phyloP scores from a whole-genome alignment of 2,329 filamentous ascomycete species.

The Phoma sp. region DNA sequence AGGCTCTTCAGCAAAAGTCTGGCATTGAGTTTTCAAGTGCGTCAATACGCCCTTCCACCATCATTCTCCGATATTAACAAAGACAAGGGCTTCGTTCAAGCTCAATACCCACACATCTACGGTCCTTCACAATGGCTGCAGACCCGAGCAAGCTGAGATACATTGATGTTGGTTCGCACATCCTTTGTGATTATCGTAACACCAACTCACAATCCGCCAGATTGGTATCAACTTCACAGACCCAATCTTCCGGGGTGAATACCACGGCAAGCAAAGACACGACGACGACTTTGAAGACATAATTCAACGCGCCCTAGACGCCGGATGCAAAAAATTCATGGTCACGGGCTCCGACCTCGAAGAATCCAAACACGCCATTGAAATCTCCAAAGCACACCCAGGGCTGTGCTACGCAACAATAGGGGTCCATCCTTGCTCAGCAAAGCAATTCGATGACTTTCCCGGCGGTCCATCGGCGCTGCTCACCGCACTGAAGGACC shows the following conservation, averaged over 20 bases:
- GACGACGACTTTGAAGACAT: conserved; percentile 77
- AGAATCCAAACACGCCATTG: conserved; percentile 76
- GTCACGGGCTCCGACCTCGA: conserved; percentile 87
- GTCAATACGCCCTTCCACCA: conserved; percentile 2
- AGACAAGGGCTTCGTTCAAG: neutral
- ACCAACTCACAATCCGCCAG: conserved; percentile 47
- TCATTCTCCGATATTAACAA: neutral
- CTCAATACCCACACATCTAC: neutral
- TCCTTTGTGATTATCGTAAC: conserved; percentile 8
- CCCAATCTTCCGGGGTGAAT: conserved; percentile 82
- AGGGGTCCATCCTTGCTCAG: conserved; percentile 91
- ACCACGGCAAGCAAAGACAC: conserved; percentile 80
- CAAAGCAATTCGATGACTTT: conserved; percentile 74
- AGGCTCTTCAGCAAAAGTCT: neutral
- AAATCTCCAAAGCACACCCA: conserved; percentile 75
- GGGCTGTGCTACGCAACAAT: conserved; percentile 87
- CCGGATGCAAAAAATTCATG: conserved; percentile 88
- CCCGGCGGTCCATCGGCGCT: conserved; percentile 63
- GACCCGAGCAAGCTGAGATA: conserved; percentile 39
- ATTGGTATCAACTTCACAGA: conserved; percentile 97
- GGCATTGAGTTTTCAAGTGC: conserved; percentile 20
- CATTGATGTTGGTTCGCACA: conserved; percentile 52
- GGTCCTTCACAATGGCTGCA: conserved; percentile 10
- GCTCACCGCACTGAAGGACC: conserved; percentile 65
- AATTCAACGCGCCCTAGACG: conserved; percentile 75